Conservation (phyloP, 2,329 filamentous ascomycete genomes). For the Bipolaris bicolor region DNA sequence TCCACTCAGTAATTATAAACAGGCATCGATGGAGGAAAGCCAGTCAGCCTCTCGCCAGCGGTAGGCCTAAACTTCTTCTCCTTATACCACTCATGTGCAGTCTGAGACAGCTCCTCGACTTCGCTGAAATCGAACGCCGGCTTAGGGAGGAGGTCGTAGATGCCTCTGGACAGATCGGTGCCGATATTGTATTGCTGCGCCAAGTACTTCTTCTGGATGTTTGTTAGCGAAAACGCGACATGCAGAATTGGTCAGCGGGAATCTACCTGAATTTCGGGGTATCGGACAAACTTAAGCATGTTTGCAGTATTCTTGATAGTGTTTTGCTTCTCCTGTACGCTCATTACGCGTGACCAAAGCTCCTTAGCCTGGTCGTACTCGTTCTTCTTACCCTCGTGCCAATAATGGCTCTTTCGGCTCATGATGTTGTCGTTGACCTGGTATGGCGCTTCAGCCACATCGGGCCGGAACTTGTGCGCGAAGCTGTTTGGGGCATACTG, state of each 20-base stretch:
- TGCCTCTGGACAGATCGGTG: constrained; percentile 54
- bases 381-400: constrained; percentile 60
- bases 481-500: constrained; percentile 62
- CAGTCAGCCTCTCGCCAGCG: constrained; percentile 49
- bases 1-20: constrained; percentile 13
- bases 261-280: constrained; percentile 52
- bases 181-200: constrained; percentile 60
- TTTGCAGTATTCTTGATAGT: constrained; percentile 59
- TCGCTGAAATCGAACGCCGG: constrained; percentile 55
- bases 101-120: constrained; percentile 54
- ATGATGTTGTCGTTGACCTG: constrained; percentile 58
- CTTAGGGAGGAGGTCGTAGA: constrained; percentile 56
- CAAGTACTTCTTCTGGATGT: constrained; percentile 55
- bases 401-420: constrained; percentile 61
- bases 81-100: constrained; percentile 56
- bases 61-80: constrained; percentile 54
- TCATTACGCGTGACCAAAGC: constrained; percentile 59
- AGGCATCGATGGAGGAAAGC: constrained; percentile 40
- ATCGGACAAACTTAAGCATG: constrained; percentile 53
- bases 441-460: constrained; percentile 59
- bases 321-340: constrained; percentile 51
- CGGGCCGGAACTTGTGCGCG: constrained; percentile 58
- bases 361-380: constrained; percentile 61
- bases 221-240: background rate
- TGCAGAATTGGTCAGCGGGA: no score